Evolutionary conservation across 164 flowering plant species (phyloP).

Genomic region (Warburgia ugandensis): DNA sequence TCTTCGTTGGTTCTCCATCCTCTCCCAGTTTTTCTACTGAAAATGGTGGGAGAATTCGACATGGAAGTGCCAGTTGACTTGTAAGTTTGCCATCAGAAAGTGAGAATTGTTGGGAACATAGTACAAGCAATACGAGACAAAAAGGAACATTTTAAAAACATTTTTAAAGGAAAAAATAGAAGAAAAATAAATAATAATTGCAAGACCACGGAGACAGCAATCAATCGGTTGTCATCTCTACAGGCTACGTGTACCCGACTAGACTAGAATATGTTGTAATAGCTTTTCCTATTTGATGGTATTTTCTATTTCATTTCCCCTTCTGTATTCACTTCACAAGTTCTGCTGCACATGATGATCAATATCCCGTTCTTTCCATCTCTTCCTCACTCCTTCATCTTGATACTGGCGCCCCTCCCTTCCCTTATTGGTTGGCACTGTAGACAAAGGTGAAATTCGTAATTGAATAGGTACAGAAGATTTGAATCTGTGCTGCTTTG

Average conservation of each 20-base stretch:
- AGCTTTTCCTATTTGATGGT: neutral
- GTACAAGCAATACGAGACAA: constrained; percentile 9
- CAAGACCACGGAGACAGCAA: constrained; percentile 10
- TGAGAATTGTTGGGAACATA: neutral
- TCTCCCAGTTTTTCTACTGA: too few relatives aligned
- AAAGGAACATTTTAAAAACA: too few relatives aligned
- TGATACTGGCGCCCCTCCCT: neutral
- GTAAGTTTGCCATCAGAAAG: neutral
- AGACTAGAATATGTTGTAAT: neutral
- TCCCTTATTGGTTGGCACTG: too few relatives aligned
- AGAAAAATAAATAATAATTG: constrained; percentile 4
- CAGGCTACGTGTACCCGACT: constrained; percentile 4
- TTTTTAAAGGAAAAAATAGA: neutral
- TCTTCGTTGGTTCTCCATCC: too few relatives aligned
- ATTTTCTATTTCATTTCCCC: neutral
- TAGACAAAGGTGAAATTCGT: too few relatives aligned
- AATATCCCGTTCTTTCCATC: too few relatives aligned
- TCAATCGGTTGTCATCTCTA: constrained; percentile 15
- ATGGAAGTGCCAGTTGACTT: neutral
- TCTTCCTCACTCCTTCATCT: constrained; percentile 1
- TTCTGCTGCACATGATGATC: too few relatives aligned
- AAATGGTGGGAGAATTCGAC: neutral
- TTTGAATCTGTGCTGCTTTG: too few relatives aligned
- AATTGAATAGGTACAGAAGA: too few relatives aligned
- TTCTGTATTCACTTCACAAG: neutral